Base-by-base conservation (phyloP, 2,329 filamentous ascomycete species). In the Alternaria sp. region DNA sequence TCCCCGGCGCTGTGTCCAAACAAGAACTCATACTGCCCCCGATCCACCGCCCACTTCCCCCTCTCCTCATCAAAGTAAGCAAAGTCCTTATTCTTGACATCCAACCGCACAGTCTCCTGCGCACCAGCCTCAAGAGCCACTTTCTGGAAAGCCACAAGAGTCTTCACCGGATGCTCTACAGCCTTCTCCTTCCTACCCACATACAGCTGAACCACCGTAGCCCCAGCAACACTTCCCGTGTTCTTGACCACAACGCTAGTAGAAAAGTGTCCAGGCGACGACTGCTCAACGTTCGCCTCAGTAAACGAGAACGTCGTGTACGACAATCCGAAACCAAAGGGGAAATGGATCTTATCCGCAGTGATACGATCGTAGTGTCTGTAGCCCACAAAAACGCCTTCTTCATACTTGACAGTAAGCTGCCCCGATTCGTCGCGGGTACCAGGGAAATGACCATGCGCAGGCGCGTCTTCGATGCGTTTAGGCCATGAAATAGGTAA, bases 121-220 rank as follows among this genome's bases (percentile, higher is more conserved):
- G 90, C 85, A 5, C 87, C 88, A 2, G 85, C 81, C 47, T 86
- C 82, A 4, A 92, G 77, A 54, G 80, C 83, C 0, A 91, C 84
- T 78, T 91, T 92, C 65, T 86, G 84, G 71, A 92, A 92, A 0
- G 88, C 89, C 9, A 86, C 87, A 4, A 92, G 82, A 75, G 91
- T 90, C 80, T 92, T 91, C 65, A 88, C 84, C 0, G 90, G 90
- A 49, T 90, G 82, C 12, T 74, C 67, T 1, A 64, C 50, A 1
- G 66, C 68, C 12, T 54, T 64, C 11, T 71, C 56, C 28, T 11
- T 85, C 83, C 58, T 90, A 78, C 49, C 86, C 47, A 91, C 82
- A 72, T 89, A 89, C 1, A 89, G 76, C 74, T 89, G 88, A 0
- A 84, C 78, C 1, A 89, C 85, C 7, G 83, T 83, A 3, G 82